A percentile compares a stretch with the other conserved stretches of the same genome.
phyloP scores from a whole-genome alignment of 2,329 filamentous ascomycete genomes.

The Cordyceps cateniannulata region DNA sequence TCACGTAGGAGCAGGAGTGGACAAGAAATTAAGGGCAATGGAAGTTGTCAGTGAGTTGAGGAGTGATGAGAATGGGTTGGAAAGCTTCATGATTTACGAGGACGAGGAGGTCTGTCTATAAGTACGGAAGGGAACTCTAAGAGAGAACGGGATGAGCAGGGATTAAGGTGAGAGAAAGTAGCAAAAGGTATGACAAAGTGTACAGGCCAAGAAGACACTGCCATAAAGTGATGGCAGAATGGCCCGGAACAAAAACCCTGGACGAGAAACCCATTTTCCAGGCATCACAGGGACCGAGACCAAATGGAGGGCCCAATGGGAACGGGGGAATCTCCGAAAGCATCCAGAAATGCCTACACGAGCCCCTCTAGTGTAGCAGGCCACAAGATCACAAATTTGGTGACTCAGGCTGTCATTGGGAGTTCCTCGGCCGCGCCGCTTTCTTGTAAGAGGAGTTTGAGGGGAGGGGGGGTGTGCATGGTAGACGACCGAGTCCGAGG shows the following conservation, averaged over 20 bases:
- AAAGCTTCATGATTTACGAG: background rate
- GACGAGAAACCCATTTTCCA: background rate
- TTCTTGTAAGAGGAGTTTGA: background rate
- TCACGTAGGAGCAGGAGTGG: background rate
- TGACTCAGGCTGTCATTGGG: conserved; percentile 2
- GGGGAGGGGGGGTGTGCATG: background rate
- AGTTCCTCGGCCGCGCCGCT: background rate
- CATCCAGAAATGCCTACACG: background rate
- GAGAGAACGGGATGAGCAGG: background rate
- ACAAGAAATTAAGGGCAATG: background rate
- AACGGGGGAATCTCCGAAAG: background rate
- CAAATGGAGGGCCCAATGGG: background rate
- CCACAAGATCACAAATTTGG: conserved; percentile 2
- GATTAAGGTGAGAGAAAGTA: background rate
- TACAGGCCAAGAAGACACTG: background rate
- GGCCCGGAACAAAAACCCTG: background rate
- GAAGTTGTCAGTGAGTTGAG: background rate
- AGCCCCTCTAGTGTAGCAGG: background rate
- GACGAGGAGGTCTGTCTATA: background rate
- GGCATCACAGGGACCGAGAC: conserved; percentile 1
- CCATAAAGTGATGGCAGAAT: background rate
- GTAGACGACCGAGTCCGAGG: background rate
- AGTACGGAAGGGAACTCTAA: background rate
- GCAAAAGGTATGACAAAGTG: background rate
- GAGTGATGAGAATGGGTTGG: background rate